phyloP scores from a whole-genome alignment of 2,329 filamentous ascomycete genomes.

The Botrytis paeoniae region DNA sequence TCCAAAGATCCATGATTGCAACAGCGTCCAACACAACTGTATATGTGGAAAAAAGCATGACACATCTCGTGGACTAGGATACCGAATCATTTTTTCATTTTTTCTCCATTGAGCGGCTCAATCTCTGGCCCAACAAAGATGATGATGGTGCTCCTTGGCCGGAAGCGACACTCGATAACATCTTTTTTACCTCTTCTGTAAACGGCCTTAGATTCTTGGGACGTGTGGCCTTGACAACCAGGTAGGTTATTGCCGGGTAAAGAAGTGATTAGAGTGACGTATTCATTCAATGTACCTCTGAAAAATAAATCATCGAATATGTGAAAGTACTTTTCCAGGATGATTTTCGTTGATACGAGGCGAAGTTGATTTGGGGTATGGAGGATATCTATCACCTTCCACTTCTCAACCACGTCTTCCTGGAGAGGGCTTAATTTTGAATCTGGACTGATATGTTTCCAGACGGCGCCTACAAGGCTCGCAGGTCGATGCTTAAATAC shows the following conservation, averaged over 20 bases:
- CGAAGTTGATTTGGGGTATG: neutral
- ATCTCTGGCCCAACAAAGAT: neutral
- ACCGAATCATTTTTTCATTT: neutral
- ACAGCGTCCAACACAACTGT: neutral
- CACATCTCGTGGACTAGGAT: conserved; percentile 7
- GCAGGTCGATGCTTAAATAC: neutral
- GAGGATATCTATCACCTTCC: neutral
- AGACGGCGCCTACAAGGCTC: neutral
- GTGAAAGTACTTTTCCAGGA: conserved; percentile 1
- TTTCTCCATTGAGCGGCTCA: neutral
- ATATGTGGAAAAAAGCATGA: conserved; percentile 8
- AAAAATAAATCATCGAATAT: conserved; percentile 7
- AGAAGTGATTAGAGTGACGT: neutral
- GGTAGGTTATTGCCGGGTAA: no score
- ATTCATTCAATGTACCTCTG: neutral
- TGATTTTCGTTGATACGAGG: neutral
- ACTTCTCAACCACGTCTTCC: neutral
- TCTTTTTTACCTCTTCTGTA: neutral
- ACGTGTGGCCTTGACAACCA: neutral
- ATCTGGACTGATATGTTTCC: neutral
- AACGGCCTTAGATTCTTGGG: neutral
- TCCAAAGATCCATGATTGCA: neutral
- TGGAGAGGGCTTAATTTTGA: neutral
- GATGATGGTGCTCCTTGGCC: neutral
- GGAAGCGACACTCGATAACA: neutral